Percentiles rank a stretch among this genome's conserved stretches.
Conservation (phyloP, 1,284 basidiomycete genomes). For the Cutaneotrichosporon cyanovorans region DNA sequence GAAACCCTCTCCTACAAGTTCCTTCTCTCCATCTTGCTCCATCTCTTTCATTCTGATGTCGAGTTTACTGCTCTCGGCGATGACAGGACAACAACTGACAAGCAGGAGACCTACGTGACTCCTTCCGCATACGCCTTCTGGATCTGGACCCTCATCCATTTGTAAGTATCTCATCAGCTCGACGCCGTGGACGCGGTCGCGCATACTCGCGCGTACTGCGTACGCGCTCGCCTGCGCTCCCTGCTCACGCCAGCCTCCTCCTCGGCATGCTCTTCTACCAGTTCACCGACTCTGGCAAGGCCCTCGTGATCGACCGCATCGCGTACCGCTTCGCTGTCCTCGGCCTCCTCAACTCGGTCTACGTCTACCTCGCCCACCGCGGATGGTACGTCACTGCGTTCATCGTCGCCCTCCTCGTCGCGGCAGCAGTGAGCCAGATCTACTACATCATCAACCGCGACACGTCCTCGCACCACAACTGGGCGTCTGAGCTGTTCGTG, state of each 20-base stretch:
- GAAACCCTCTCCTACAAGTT: too few relatives aligned
- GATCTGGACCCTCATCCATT: constrained; percentile 63
- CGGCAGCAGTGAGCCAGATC: constrained; percentile 55
- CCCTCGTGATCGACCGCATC: constrained; percentile 72
- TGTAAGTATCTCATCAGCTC: background rate
- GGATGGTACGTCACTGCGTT: constrained; percentile 68
- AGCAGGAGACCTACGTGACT: constrained; percentile 16
- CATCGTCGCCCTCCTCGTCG: constrained; percentile 68
- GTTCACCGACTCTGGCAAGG: constrained; percentile 63
- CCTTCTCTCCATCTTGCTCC: too few relatives aligned
- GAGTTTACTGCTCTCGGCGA: too few relatives aligned
- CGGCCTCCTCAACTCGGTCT: constrained; percentile 72
- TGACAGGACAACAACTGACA: constrained; percentile 50
- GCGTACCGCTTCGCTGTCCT: constrained; percentile 83
- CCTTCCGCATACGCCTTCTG: constrained; percentile 17
- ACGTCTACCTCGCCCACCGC: constrained; percentile 68
- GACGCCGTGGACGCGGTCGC: too few relatives aligned
- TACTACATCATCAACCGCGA: constrained; percentile 87
- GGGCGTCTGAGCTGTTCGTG: constrained; percentile 58
- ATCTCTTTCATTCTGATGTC: too few relatives aligned
- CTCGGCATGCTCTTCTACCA: constrained; percentile 84
- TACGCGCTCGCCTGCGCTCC: constrained; percentile 1
- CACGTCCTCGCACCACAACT: constrained; percentile 55
- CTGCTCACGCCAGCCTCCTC: constrained; percentile 55
- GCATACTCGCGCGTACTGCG: too few relatives aligned